phyloP scores from a whole-genome alignment of 176 grass and related monocot species.

The Aegilops tauschii region DNA sequence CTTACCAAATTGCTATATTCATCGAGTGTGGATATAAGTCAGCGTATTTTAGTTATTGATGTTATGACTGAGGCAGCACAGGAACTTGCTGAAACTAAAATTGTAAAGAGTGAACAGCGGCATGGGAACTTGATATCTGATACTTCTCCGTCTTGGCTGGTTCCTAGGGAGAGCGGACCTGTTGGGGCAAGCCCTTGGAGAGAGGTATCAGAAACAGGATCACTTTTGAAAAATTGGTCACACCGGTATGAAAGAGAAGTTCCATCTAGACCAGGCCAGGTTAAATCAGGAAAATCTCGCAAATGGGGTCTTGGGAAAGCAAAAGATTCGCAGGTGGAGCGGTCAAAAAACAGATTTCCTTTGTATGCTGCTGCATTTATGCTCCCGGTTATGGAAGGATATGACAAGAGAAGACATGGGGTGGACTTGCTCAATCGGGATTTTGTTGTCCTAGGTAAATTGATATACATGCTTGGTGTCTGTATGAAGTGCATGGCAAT shows the following conservation, averaged over 20 bases:
- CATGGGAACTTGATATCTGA: constrained; percentile 65
- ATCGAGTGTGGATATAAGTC: constrained; percentile 77
- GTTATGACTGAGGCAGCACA: constrained; percentile 92
- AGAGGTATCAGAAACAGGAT: constrained; percentile 73
- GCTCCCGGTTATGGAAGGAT: constrained; percentile 93
- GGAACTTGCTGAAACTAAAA: constrained; percentile 79
- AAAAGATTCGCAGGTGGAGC: constrained; percentile 53
- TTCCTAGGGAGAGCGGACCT: constrained; percentile 67
- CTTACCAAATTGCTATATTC: constrained; percentile 88
- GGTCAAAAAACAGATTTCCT: constrained; percentile 83
- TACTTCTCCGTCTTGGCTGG: constrained; percentile 74
- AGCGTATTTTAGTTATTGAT: constrained; percentile 91
- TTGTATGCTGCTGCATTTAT: constrained; percentile 97
- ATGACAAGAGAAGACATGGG: constrained; percentile 79
- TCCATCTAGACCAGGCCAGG: constrained; percentile 81
- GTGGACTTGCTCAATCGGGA: constrained; percentile 79
- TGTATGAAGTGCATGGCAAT: constrained; percentile 88
- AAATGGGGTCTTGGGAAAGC: constrained; percentile 78
- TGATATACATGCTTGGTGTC: constrained; percentile 96
- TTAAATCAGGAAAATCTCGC: constrained; percentile 84
- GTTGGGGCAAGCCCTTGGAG: constrained; percentile 80
- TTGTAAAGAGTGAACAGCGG: constrained; percentile 39
- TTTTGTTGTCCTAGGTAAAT: constrained; percentile 88
- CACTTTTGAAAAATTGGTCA: constrained; percentile 62
- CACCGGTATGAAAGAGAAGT: constrained; percentile 85